These are phyloP conservation scores for Mucor ambiguus DNA, from an alignment of 371 early-diverging fungal species.

Conservation along the genomic window DNA sequence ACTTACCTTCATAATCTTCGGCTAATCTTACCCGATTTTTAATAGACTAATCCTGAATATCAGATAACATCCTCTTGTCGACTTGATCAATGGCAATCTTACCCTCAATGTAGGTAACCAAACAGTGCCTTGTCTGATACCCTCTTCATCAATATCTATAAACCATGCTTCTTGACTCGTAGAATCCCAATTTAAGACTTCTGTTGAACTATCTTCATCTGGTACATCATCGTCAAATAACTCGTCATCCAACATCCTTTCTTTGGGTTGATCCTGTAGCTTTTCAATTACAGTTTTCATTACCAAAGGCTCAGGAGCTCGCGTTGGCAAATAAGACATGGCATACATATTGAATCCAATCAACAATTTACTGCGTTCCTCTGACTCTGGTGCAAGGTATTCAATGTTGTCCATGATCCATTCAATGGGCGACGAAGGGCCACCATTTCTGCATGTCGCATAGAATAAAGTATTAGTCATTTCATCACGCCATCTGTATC, in stretches of 20 bases:
- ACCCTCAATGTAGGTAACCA: slow-evolving; percentile 60
- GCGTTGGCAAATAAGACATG: slow-evolving; percentile 39
- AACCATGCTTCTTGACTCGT: slow-evolving; percentile 51
- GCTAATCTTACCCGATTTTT: slow-evolving; percentile 49
- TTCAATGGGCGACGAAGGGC: slow-evolving; percentile 57
- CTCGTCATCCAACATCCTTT: slow-evolving; percentile 9
- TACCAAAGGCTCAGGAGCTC: slow-evolving; percentile 36
- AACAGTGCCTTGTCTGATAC: slow-evolving; percentile 37
- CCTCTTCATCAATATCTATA: slow-evolving; percentile 38
- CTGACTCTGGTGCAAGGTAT: slow-evolving; percentile 29
- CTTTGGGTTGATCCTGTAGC: slow-evolving; percentile 22
- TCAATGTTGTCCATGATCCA: slow-evolving; percentile 64
- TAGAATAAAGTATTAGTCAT: background rate
- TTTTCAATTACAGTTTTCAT: slow-evolving; percentile 40
- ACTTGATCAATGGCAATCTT: background rate
- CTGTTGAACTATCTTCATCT: background rate
- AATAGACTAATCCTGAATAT: slow-evolving; percentile 41
- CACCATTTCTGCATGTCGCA: slow-evolving; percentile 35
- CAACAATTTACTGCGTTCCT: slow-evolving; percentile 50
- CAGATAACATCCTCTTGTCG: background rate
- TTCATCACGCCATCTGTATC: background rate
- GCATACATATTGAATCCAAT: slow-evolving; percentile 64
- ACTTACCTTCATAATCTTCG: slow-evolving; percentile 54
- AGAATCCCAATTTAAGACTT: slow-evolving; percentile 47
- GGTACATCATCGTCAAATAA: slow-evolving; percentile 20